A percentile compares a stretch with the other conserved stretches of the same genome.
phyloP scores from a whole-genome alignment of 139 green algal genomes.

The Micromonas pusilla region DNA sequence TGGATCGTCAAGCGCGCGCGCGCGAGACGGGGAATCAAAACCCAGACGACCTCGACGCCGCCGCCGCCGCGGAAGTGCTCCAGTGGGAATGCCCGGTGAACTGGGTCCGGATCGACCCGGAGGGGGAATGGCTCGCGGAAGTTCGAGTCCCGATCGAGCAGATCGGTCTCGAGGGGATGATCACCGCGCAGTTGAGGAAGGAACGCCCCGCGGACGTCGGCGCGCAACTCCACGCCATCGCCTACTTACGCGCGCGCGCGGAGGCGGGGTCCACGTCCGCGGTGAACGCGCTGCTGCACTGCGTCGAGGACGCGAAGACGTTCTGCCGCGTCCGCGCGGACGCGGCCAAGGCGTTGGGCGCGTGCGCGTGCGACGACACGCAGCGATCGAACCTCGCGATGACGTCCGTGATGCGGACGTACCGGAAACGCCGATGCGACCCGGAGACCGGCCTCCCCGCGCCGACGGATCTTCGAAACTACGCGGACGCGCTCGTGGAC shows the following conservation, averaged over 20 bases:
- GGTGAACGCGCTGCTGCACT: constrained; percentile 4
- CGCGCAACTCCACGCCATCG: not conserved
- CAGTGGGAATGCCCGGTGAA: constrained; percentile 2
- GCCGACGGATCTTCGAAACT: not conserved
- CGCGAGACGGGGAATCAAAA: not conserved
- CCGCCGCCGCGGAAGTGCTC: not conserved
- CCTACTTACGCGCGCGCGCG: not conserved
- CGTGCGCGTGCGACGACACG: not conserved
- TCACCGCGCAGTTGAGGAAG: not conserved
- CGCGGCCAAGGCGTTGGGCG: constrained; percentile 11
- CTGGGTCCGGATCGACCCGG: constrained; percentile 8
- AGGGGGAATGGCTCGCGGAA: constrained; percentile 6
- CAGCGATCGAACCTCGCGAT: not conserved
- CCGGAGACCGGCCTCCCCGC: not conserved
- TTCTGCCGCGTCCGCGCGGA: constrained; percentile 19
- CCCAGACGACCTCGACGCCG: not conserved
- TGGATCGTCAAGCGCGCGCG: not conserved
- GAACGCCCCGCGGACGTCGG: not conserved
- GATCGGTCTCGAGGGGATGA: constrained; percentile 12
- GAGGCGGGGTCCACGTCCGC: not conserved
- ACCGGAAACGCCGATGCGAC: constrained; percentile 2
- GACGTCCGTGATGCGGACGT: not conserved
- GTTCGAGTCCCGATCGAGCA: not conserved
- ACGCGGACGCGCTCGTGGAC: not conserved
- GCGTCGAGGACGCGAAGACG: not conserved